A percentile compares a stretch with the other conserved stretches of the same genome.
Evolutionary conservation across 495 filamentous ascomycete genomes (phyloP).

Genomic region (Parmelia sp.): DNA sequence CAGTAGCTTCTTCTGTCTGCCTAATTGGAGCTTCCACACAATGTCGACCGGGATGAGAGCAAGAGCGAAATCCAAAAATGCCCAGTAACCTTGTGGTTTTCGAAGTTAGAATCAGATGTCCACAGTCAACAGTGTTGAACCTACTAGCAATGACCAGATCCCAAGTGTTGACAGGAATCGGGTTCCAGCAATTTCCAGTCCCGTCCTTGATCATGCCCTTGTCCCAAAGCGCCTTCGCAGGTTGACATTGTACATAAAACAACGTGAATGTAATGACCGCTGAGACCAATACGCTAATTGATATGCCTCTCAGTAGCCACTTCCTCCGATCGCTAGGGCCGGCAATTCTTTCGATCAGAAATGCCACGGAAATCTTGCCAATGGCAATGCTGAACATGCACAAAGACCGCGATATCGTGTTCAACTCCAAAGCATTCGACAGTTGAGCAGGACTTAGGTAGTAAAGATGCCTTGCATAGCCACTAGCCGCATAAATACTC

Average conservation of each 20-base stretch:
- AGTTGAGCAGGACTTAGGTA: constrained; percentile 27
- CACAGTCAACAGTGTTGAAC: background rate
- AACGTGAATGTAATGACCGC: constrained; percentile 39
- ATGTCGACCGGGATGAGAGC: constrained; percentile 43
- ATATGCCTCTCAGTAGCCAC: constrained; percentile 23
- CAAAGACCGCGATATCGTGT: constrained; percentile 28
- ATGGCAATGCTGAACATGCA: constrained; percentile 26
- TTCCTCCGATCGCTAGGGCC: constrained; percentile 20
- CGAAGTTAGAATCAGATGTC: constrained; percentile 10
- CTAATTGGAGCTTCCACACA: constrained; percentile 40
- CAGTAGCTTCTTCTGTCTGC: constrained; percentile 41
- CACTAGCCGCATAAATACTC: constrained; percentile 26
- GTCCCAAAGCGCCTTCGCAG: constrained; percentile 39
- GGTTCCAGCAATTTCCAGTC: constrained; percentile 32
- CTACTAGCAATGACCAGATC: constrained; percentile 23
- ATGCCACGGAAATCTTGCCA: constrained; percentile 26
- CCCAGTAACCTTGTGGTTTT: constrained; percentile 32
- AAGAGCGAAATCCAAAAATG: constrained; percentile 43
- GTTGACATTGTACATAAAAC: constrained; percentile 39
- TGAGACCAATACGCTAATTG: constrained; percentile 30
- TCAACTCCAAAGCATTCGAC: constrained; percentile 29
- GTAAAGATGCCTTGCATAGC: constrained; percentile 32
- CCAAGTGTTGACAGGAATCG: constrained; percentile 32
- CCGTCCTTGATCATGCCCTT: constrained; percentile 27
- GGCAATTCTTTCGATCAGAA: constrained; percentile 23